Evolutionary conservation across 1,139 yeast genomes (phyloP).

Genomic region (Candida sanyaensis): DNA sequence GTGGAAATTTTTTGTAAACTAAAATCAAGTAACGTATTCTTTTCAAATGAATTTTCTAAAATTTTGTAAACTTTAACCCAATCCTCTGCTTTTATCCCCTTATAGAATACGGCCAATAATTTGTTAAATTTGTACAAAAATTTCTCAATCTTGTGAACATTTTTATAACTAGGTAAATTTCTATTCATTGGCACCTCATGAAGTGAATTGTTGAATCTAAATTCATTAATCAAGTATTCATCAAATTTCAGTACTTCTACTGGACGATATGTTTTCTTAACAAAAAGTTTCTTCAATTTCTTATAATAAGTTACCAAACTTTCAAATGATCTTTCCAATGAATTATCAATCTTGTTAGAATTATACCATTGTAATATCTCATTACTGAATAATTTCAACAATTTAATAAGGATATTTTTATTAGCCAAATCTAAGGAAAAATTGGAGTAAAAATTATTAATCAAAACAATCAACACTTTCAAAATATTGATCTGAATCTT

Average conservation of each 20-base stretch:
- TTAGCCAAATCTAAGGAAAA: slow-evolving; percentile 70
- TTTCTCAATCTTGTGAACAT: slow-evolving; percentile 49
- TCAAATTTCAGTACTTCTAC: slow-evolving; percentile 42
- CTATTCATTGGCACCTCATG: slow-evolving; percentile 52
- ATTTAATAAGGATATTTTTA: slow-evolving; percentile 62
- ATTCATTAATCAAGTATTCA: slow-evolving; percentile 38
- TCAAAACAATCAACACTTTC: slow-evolving; percentile 73
- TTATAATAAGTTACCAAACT: slow-evolving; percentile 61
- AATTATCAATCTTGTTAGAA: slow-evolving; percentile 43
- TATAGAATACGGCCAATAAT: slow-evolving; percentile 60
- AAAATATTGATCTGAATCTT: slow-evolving; percentile 80
- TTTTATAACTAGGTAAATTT: slow-evolving; percentile 49
- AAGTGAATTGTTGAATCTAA: slow-evolving; percentile 41
- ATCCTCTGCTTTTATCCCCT: slow-evolving; percentile 64
- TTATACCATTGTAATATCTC: slow-evolving; percentile 75
- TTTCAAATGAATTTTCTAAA: slow-evolving; percentile 63
- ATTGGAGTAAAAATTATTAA: slow-evolving; percentile 73
- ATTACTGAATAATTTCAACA: slow-evolving; percentile 68
- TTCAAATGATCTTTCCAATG: slow-evolving; percentile 46
- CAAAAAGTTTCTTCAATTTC: slow-evolving; percentile 69
- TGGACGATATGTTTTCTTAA: slow-evolving; percentile 81
- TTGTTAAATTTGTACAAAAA: slow-evolving; percentile 67
- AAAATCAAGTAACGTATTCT: slow-evolving; percentile 61
- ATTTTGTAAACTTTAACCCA: slow-evolving; percentile 81
- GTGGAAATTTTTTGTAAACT: slow-evolving; percentile 41